Evolutionary conservation across 2,329 filamentous ascomycete species (phyloP), one percentile per base, ranked within the genome.

Genomic region (Xylariaceae sp.): DNA sequence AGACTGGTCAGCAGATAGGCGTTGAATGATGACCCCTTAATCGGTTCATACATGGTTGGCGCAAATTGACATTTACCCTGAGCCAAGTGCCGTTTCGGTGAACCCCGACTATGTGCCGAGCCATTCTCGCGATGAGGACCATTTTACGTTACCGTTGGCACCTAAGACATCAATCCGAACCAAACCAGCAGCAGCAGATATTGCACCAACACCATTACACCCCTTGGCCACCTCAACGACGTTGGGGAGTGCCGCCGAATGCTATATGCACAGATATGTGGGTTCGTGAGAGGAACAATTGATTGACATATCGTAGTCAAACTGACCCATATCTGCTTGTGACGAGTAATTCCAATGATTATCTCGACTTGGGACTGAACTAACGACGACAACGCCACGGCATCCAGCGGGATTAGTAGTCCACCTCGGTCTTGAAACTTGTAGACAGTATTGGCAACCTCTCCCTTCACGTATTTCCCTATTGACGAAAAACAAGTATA

Each of bases 11-110:
- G 51, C 57, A 59, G 47, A 59, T 57, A 55, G 57, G 57, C 57
- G 57, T 60, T 58, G 47, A 58, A 58, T 60, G 42, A 58, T 58
- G 53, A 58, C 53, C 55, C 47, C 53, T 58, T 60, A 55, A 59
- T 58, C 55, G 55, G 53, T 56, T 58, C 57, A 56, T 52, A 56
- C 55, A 56, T 53, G 55, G 54, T 51, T 59, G 55, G 57, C 51
- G 55, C 55, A 59, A 55, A 55, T 53, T 55, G 34, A 55, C 52
- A 47, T 53, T 57, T 39, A 53, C 55, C 57, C 49, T 22, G 47
- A 59, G 53, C 41, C 18, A 56, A 46, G 21, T 29, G 19, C 13
- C 22, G 10, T 43, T 19, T 12, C 19, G 41, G 41, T 43, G 41
- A 43, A 16, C 21, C 15, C 10, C 13, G 2, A 18, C 7, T 29